Evolutionary conservation across 139 green algal genomes (phyloP), one percentile per base, ranked within the genome.

Genomic region (Klebsormidium nitens): DNA sequence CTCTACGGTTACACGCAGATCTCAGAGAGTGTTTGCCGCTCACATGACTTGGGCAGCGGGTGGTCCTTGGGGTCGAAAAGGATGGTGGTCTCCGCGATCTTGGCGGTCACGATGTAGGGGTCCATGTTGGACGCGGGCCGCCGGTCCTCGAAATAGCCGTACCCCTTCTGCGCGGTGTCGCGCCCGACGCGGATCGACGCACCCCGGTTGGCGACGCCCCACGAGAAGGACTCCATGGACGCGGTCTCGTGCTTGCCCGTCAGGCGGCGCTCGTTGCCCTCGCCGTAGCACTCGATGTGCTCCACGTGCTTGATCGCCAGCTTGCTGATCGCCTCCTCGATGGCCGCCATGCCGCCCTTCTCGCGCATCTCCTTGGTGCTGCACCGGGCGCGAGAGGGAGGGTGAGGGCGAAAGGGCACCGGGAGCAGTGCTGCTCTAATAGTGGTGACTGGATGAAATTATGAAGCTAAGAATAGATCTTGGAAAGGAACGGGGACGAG

Each of bases 261-360:
- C 66, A 99, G 87, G 57, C 93, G 91, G 69, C 94, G 86, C 87
- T 99, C 93, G 68, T 98, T 98, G 77, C 93, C 93, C 81, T 93
- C 85, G 59, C 90, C 90, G 76, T 96, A 96, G 2, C 77, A 81
- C 48, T 78, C 61, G n/a, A 87, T 83, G 79, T 91, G 87, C 39
- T 72, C 75, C 17, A 86, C 87, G 72, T 96, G 91, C 40, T 83
- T 81, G 78, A 91, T 89, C 76, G 89, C 87, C 64, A 97, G 86
- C 85, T 96, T 97, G 28, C 80, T 75, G 59, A 93, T 89, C 69
- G 93, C 87, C 68, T 88, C 74, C 81, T 94, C 81, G 76, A 98
- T 98, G 3, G 81, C 86, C 26, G 35, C 59, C 38, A 83, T 76
- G 31, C 88, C 88, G n/a, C 42, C 77, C 23, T 65, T 48, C 2